Base-by-base conservation (phyloP, 345 rosid genomes). In the Aquilaria sinensis region DNA sequence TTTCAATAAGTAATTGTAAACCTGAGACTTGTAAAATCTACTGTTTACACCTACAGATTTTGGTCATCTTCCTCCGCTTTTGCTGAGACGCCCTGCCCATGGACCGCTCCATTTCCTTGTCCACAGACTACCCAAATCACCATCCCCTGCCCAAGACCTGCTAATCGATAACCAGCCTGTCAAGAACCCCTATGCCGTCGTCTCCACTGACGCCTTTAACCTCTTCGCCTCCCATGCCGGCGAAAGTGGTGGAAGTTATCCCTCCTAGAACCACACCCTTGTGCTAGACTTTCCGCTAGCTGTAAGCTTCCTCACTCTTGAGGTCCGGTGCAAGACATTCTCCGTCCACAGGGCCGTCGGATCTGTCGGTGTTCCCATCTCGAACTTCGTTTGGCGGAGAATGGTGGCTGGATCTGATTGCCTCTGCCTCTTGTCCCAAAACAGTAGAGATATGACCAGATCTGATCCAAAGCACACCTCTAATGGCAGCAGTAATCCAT, bases 211-310 rank as follows among this genome's bases (percentile, higher is more conserved):
- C 7, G 57, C 74, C 2, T 31, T 13, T 9, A 54, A 74, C 16
- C 11, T 0, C 10, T 9, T 7, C 0, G 12, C 15, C 0, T 81
- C 85, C 0, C 69, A 33, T 51, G 10, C 51, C 1, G 84, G 80
- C 1, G 61, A 31, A 1, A 12, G 56, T 4, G 83, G 88, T 14
- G 89, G 88, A 10, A 65, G 79, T 23, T 55, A 64, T 3, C 92
- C 90, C 16, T 45, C 73, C 0, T 89, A 93, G 96, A 80, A 81
- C 48, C 62, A 84, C 57, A 86, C 80, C 55, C 47, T 88, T 9
- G 65, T 54, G 31, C 62, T 82, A 23, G 79, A 75, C 16, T 55
- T 84, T 68, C 73, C 93, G 1, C 29, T 60, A 41, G 70, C 72
- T 16, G 60, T 62, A 11, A 54, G 65, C 32, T 86, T 66, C 63